phyloP scores from a whole-genome alignment of 352 stramenopile genomes.

The Phytophthora colocasiae region DNA sequence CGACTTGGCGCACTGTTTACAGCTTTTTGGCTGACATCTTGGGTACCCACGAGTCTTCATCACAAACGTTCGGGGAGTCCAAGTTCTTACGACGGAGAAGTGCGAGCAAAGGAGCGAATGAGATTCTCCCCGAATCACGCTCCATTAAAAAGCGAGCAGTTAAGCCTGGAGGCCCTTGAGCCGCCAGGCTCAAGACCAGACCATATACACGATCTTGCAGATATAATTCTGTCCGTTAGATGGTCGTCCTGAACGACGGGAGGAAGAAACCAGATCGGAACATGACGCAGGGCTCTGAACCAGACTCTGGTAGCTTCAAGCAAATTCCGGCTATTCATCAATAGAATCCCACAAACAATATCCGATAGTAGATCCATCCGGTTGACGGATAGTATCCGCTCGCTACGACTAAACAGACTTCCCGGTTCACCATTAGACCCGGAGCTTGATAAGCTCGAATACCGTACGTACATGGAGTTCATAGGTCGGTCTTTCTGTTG shows the following conservation, averaged over 20 bases:
- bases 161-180: conserved; percentile 39
- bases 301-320: conserved; percentile 17
- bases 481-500: conserved; percentile 47
- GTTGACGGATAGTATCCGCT: conserved; percentile 44
- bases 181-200: conserved; percentile 51
- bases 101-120: conserved; percentile 47
- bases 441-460: conserved; percentile 46
- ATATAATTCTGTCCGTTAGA: conserved; percentile 26
- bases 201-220: conserved; percentile 73
- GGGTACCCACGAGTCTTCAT: conserved; percentile 54
- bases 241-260: conserved; percentile 30
- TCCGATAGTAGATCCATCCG: conserved; percentile 55
- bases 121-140: conserved; percentile 50
- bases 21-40: conserved; percentile 40
- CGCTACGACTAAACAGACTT: conserved; percentile 41
- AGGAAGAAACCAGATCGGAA: conserved; percentile 65
- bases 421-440: conserved; percentile 46
- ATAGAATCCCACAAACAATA: conserved; percentile 76
- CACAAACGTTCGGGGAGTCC: conserved; percentile 56
- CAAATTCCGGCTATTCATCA: conserved; percentile 44
- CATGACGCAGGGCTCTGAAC: conserved; percentile 42
- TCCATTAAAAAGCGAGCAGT: conserved; percentile 52
- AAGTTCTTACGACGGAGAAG: conserved; percentile 56
- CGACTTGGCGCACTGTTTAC: conserved; percentile 39
- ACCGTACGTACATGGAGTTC: conserved; percentile 45